These are phyloP conservation scores for Sordaria brevicollis DNA, from an alignment of 495 filamentous ascomycete species.

Conservation along the genomic window DNA sequence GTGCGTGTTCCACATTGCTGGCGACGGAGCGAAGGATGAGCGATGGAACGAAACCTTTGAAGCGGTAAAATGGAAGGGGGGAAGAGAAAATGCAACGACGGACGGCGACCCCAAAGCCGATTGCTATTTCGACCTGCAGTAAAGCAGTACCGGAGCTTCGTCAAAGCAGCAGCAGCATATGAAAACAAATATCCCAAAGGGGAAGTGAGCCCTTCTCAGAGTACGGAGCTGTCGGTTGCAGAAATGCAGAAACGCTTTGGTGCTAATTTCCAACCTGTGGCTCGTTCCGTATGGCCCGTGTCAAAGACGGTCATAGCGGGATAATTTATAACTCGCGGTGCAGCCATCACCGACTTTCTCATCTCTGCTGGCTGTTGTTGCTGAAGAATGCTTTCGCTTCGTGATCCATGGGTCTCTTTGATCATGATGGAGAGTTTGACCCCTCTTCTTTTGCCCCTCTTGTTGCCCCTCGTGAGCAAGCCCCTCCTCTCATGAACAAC, in stretches of 20 bases:
- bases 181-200: not conserved
- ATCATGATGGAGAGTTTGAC: not conserved
- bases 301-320: not conserved
- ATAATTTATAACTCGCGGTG: not conserved
- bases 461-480: no score
- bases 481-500: not conserved
- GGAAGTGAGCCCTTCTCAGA: not conserved
- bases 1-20: not conserved
- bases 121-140: not conserved
- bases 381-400: not conserved
- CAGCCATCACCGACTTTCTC: not conserved
- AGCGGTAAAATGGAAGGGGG: not conserved
- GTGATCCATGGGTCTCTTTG: not conserved
- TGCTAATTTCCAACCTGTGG: not conserved
- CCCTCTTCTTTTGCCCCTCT: not conserved
- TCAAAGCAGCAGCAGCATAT: not conserved
- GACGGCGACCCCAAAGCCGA: not conserved
- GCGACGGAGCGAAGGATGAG: not conserved
- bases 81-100: not conserved
- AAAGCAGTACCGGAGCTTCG: not conserved
- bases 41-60: no score
- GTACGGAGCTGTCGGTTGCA: not conserved
- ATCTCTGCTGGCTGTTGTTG: not conserved
- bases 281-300: not conserved
- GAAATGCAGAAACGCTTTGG: not conserved